A percentile compares a stretch with the other conserved stretches of the same genome.
phyloP scores from a whole-genome alignment of 257 asterid species.

The Linaria vulgaris region DNA sequence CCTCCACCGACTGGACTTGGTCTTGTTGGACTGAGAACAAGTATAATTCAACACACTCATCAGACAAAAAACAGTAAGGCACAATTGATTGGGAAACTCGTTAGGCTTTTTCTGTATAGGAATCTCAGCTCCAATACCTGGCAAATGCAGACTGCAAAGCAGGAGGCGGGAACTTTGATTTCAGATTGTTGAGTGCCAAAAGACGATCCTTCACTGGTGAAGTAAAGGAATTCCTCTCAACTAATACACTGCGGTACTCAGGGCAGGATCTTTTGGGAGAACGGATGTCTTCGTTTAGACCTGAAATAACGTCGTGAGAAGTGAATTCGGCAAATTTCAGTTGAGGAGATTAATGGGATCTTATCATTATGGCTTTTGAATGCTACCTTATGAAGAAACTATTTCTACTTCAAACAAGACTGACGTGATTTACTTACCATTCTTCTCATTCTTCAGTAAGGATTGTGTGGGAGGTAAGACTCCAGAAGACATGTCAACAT shows the following conservation, averaged over 20 bases:
- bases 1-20: conserved; percentile 97
- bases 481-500: conserved; percentile 57
- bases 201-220: conserved; percentile 97
- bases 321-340: too few relatives aligned
- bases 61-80: conserved; percentile 9
- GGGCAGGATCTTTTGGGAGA: conserved; percentile 82
- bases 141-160: conserved; percentile 94
- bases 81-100: conserved; percentile 11
- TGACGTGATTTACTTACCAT: conserved; percentile 42
- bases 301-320: too few relatives aligned
- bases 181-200: conserved; percentile 65
- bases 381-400: background rate
- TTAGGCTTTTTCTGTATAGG: conserved; percentile 20
- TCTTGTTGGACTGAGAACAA: conserved; percentile 85
- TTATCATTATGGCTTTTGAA: conserved; percentile 2
- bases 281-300: conserved; percentile 77
- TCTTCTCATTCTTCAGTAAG: conserved; percentile 55
- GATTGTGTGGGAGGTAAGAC: conserved; percentile 43
- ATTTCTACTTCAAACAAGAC: conserved; percentile 3
- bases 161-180: conserved; percentile 73
- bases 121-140: conserved; percentile 46
- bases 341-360: background rate
- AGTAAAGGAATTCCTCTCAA: conserved; percentile 89
- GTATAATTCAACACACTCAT: conserved; percentile 16
- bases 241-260: conserved; percentile 83